phyloP scores from a whole-genome alignment of 257 asterid genomes.

The Vinca minor region DNA sequence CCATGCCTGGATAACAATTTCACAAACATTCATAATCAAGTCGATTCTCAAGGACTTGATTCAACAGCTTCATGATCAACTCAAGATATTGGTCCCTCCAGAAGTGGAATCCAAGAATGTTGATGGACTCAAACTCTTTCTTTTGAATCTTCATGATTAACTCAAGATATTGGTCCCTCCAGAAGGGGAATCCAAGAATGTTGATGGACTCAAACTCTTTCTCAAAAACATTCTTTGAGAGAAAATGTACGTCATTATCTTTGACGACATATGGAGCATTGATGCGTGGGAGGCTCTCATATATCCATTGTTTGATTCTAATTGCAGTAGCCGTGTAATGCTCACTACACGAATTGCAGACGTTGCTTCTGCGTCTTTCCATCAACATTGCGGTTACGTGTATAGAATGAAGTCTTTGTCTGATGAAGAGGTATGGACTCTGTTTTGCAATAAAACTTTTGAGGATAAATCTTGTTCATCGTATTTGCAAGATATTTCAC shows the following conservation, averaged over 20 bases:
- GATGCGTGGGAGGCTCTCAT: conserved; percentile 10
- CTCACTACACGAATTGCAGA: too few relatives aligned
- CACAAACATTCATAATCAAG: too few relatives aligned
- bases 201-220: background rate
- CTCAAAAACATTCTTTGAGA: conserved; percentile 6
- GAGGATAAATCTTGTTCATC: conserved; percentile 11
- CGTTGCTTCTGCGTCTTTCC: too few relatives aligned
- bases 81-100: too few relatives aligned
- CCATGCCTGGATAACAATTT: too few relatives aligned
- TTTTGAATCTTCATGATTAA: conserved; percentile 5
- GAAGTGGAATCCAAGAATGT: too few relatives aligned
- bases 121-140: background rate
- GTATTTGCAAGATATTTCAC: conserved; percentile 2
- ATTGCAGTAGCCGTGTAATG: too few relatives aligned
- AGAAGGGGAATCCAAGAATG: too few relatives aligned
- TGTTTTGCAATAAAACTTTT: conserved; percentile 21
- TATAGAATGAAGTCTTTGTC: conserved; percentile 15
- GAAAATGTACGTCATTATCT: conserved; percentile 9
- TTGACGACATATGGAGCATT: conserved; percentile 16
- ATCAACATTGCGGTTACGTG: too few relatives aligned
- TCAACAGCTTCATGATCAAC: too few relatives aligned
- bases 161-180: conserved; percentile 1
- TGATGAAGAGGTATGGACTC: conserved; percentile 3
- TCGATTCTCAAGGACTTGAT: too few relatives aligned
- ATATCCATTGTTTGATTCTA: conserved; percentile 8